Percentiles rank a stretch among this genome's conserved stretches.
Evolutionary conservation across 805 yeast species (phyloP).

Genomic region (Tetrapisispora pingtungensis): DNA sequence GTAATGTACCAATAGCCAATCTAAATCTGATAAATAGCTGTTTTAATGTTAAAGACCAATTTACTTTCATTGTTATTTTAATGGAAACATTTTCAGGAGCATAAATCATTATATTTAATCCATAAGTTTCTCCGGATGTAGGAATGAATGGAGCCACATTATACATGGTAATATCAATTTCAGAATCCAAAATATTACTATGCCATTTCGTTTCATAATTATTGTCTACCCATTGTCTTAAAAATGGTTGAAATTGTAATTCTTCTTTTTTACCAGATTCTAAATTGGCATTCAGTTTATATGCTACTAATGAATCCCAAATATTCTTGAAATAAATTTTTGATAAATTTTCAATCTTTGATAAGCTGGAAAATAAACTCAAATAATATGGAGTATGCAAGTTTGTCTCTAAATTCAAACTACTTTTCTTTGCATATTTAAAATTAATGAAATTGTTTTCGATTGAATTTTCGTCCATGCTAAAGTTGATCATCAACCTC

Average conservation of each 20-base stretch:
- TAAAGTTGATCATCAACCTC: constrained; percentile 31
- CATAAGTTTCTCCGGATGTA: constrained; percentile 12
- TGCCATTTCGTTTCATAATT: constrained; percentile 79
- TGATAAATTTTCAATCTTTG: not conserved
- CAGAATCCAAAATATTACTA: constrained; percentile 36
- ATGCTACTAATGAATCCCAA: constrained; percentile 24
- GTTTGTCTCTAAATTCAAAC: not conserved
- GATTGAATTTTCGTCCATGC: constrained; percentile 6
- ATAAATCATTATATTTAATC: constrained; percentile 15
- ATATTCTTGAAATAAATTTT: constrained; percentile 3
- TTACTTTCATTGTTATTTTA: constrained; percentile 11
- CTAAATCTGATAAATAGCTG: constrained; percentile 69
- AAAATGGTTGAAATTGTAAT: constrained; percentile 45
- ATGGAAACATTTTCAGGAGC: constrained; percentile 16
- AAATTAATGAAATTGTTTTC: constrained; percentile 20
- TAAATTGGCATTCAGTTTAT: constrained; percentile 10
- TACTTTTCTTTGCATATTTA: constrained; percentile 4
- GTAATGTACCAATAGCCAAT: constrained; percentile 59
- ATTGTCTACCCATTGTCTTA: constrained; percentile 55
- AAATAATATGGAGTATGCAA: constrained; percentile 10
- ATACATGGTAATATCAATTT: constrained; percentile 39
- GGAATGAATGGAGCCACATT: constrained; percentile 67
- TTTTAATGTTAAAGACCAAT: constrained; percentile 41
- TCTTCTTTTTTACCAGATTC: not conserved
- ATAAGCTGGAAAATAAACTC: constrained; percentile 4